Evolutionary conservation across 1,284 basidiomycete genomes (phyloP).

Genomic region (Mycosarcoma mackinlayi): DNA sequence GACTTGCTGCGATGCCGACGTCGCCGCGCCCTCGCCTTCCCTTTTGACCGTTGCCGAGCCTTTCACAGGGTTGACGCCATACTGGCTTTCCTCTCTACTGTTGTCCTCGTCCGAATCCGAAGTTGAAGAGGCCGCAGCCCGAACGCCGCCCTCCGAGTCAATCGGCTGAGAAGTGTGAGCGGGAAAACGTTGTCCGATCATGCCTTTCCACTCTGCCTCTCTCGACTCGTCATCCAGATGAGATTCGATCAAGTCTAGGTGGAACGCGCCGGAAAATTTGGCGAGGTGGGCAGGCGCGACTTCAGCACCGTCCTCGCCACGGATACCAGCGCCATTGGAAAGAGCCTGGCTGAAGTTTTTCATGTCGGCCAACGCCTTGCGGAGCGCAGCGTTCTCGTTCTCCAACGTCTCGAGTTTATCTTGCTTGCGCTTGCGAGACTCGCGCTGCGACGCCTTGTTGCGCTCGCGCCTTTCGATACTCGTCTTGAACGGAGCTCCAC

Average conservation of each 20-base stretch:
- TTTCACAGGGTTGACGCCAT: neutral
- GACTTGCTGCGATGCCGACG: conserved; percentile 11
- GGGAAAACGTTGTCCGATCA: conserved; percentile 37
- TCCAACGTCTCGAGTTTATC: conserved; percentile 47
- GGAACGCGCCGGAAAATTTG: conserved; percentile 46
- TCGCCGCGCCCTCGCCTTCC: conserved; percentile 1
- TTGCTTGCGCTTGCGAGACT: conserved; percentile 52
- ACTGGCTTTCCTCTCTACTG: neutral
- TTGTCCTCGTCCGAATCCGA: conserved; percentile 24
- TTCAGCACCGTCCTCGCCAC: conserved; percentile 30
- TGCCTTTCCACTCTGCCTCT: conserved; percentile 35
- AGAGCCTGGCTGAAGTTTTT: conserved; percentile 42
- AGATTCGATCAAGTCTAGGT: conserved; percentile 42
- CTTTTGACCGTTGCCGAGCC: conserved; percentile 6
- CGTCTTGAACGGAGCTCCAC: conserved; percentile 38
- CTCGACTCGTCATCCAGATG: conserved; percentile 39
- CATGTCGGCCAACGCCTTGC: conserved; percentile 46
- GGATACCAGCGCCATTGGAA: conserved; percentile 37
- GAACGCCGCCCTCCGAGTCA: conserved; percentile 14
- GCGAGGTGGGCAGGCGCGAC: conserved; percentile 28
- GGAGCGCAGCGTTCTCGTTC: conserved; percentile 42
- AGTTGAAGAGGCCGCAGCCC: conserved; percentile 3
- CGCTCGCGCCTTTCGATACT: conserved; percentile 46
- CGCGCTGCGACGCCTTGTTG: conserved; percentile 51
- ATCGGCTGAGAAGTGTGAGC: conserved; percentile 15